Base-by-base conservation (phyloP, 1,139 yeast species). In the Hyphopichia pseudoburtonii region DNA sequence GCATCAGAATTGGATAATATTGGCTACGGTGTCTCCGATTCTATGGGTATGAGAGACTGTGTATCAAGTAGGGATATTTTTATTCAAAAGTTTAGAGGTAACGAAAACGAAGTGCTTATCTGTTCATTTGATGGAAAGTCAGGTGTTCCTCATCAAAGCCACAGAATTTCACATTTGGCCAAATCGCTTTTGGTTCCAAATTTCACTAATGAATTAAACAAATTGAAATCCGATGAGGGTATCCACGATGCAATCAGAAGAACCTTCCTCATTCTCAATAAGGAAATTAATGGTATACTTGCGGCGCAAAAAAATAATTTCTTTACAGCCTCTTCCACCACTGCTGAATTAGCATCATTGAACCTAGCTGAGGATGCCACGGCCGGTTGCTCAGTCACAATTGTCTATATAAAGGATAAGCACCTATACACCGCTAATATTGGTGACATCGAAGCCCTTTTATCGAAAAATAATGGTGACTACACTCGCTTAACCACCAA, bases 11-110 rank as follows among this genome's bases (percentile, higher is more conserved):
- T 88, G 23, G 82, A 84, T 37, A 79, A 78, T 34, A 76, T 86
- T 68, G 83, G 90, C 1, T 88, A 89, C 54, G 98, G 98, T 55
- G 89, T 90, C 35, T 86, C 97, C 2, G 99, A 94, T 58, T 70
- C 85, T 2, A 70, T 92, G 55, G 96, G 96, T 2, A 70, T 71
- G 40, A 70, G 82, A 40, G 82, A 81, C 27, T 71, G 73, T 43
- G 77, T 92, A 8, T 77, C 90, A 0, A 78, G 83, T 8, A 76
- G 95, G 51, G 99, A 92, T 62, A 78, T 88, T 35, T 90, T 94
- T 32, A 76, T 86, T 46, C 97, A 89, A 51, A 81, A 87, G 49
- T 88, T 90, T 60, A 73, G 96, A 45, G 96, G 96, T 12, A 82
- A 82, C 41, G 86, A 86, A 41, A 61, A 74, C 42, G 82, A 77